Conservation (phyloP, 176 grass and related monocot species). For the Oryza glaberrima region DNA sequence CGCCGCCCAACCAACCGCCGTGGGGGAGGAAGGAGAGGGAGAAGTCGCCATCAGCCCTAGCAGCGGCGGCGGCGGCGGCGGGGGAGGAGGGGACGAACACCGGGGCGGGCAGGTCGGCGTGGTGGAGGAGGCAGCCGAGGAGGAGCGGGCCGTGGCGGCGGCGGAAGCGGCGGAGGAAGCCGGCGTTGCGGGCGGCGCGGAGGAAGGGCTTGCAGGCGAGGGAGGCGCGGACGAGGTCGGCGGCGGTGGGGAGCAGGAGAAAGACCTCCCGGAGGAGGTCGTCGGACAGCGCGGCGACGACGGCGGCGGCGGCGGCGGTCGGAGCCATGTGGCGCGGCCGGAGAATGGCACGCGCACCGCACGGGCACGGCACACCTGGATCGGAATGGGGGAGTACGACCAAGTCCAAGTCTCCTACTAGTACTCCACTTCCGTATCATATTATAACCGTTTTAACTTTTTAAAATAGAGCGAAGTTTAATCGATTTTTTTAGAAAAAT, state of each 20-base stretch:
- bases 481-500: too few relatives aligned
- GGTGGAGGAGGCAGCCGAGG: constrained; percentile 37
- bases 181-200: constrained; percentile 35
- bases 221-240: constrained; percentile 36
- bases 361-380: background rate
- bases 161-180: constrained; percentile 58
- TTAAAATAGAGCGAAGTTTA: too few relatives aligned
- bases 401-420: background rate
- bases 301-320: background rate
- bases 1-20: constrained; percentile 14
- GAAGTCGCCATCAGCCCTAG: constrained; percentile 22
- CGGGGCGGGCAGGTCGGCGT: background rate
- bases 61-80: background rate
- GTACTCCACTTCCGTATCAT: too few relatives aligned
- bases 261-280: constrained; percentile 52
- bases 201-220: constrained; percentile 51
- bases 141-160: constrained; percentile 49
- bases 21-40: constrained; percentile 42
- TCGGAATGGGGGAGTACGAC: background rate
- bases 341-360: too few relatives aligned
- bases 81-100: background rate
- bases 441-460: too few relatives aligned
- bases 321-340: constrained; percentile 36
- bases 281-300: constrained; percentile 30
- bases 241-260: constrained; percentile 29